phyloP scores from a whole-genome alignment of 2,329 filamentous ascomycete genomes.

The Aspergillus pseudoterreus region DNA sequence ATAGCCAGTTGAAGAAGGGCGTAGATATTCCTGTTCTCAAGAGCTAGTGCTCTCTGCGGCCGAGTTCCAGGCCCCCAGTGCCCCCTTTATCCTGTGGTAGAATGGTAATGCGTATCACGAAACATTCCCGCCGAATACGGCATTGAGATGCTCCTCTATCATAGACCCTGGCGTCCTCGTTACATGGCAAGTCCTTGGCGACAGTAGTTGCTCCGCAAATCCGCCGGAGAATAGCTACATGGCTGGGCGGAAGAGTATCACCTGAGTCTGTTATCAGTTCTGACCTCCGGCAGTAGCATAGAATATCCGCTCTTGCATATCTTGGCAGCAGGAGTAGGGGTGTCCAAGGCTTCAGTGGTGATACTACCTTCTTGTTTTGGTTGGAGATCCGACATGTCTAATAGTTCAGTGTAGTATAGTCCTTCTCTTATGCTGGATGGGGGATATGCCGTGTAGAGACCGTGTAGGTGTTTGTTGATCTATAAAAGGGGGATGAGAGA shows the following conservation, averaged over 20 bases:
- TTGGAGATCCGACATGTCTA: background rate
- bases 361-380: conserved; percentile 16
- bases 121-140: too few species aligned
- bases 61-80: too few species aligned
- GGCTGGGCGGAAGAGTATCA: background rate
- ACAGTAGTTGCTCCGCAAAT: background rate
- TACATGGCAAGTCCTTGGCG: too few species aligned
- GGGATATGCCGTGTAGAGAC: background rate
- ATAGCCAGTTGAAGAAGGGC: too few species aligned
- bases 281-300: background rate
- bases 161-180: too few species aligned
- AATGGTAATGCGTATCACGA: too few species aligned
- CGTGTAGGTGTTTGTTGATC: too few species aligned
- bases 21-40: too few species aligned
- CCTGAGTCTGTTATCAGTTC: background rate
- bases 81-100: too few species aligned
- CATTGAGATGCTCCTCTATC: too few species aligned
- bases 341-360: background rate
- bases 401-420: background rate
- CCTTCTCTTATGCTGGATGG: background rate
- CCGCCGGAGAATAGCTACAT: background rate
- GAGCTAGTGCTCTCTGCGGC: too few species aligned
- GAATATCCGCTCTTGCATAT: background rate
- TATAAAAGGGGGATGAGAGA: background rate
- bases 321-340: background rate